phyloP scores from a whole-genome alignment of 345 rosid species.

The Erucastrum elatum region DNA sequence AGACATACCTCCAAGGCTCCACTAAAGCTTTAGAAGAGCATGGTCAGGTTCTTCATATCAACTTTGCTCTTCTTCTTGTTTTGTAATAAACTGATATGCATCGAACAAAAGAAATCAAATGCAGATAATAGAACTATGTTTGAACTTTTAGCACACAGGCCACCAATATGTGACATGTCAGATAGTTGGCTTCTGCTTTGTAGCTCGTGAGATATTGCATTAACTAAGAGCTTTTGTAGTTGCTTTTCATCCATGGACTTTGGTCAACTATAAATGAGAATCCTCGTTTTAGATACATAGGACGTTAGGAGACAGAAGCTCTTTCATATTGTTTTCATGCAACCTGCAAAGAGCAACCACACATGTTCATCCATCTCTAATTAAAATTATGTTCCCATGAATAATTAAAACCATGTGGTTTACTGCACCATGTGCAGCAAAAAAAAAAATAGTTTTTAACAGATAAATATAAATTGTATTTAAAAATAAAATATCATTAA shows the following conservation, averaged over 20 bases:
- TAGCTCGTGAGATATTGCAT: constrained; percentile 86
- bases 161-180: constrained; percentile 59
- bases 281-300: constrained; percentile 81
- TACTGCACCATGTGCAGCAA: too few species aligned
- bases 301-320: constrained; percentile 89
- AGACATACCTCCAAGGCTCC: too few species aligned
- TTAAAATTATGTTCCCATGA: too few species aligned
- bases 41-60: constrained; percentile 46
- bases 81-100: constrained; percentile 76
- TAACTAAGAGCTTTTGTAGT: constrained; percentile 63
- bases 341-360: constrained; percentile 52
- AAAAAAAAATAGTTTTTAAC: too few species aligned
- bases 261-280: constrained; percentile 81
- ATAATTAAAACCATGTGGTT: too few species aligned
- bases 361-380: background rate
- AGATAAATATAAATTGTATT: too few species aligned
- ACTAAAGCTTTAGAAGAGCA: too few species aligned
- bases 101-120: background rate
- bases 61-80: constrained; percentile 64
- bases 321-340: constrained; percentile 75
- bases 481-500: too few species aligned
- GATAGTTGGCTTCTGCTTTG: constrained; percentile 81
- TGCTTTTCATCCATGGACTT: constrained; percentile 69
- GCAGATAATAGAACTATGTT: constrained; percentile 9
- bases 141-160: background rate